Base-by-base conservation (phyloP, 108 stramenopile species). In the Cyclotella kingstonii region DNA sequence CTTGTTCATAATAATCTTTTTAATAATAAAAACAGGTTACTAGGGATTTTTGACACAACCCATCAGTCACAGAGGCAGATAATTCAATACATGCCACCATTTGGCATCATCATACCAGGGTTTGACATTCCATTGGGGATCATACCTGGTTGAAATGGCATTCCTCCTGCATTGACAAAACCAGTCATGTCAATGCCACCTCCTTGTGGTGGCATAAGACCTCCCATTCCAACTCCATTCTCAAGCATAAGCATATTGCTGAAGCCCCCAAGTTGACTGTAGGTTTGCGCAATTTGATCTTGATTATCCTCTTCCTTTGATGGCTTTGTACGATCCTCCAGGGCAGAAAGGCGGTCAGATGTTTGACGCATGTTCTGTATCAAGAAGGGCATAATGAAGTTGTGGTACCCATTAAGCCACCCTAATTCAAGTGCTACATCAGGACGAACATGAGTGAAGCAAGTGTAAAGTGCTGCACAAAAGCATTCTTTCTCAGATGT, bases 401-500 rank as follows among this genome's bases (percentile, higher is more conserved):
- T 86, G 48, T 89, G 87, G 84, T 98, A 96, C 25, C 94, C 94
- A 58, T 98, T 94, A 69, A 97, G 79, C 99, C 99, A 99, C 54
- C 96, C 99, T 35, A 99, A 90, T 63, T 99, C 99, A 42, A 99
- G 68, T 44, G 90, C 99, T 30, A 98, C 84, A 79, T 99, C 99
- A 5, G 99, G 98, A 38, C 89, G 84, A 62, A 99, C 79, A 57
- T 98, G 94, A 42, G 89, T 60, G 81, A 95, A 99, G 84, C 97
- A 97, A 26, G 97, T 98, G 90, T 93, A 99, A 34, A 99, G 81
- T 15, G 81, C 73, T 40, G 98, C 97, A 66, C 92, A 80, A 80
- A 99, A 99, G 89, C 95, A 97, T 78, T 97, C 98, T 63, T 95
- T 94, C 81, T 99, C 99, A 35, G 86, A 89, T 29, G 96, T 86